Evolutionary conservation across 768 basidiomycete species (phyloP).

Genomic region (Tulasnella sp.): DNA sequence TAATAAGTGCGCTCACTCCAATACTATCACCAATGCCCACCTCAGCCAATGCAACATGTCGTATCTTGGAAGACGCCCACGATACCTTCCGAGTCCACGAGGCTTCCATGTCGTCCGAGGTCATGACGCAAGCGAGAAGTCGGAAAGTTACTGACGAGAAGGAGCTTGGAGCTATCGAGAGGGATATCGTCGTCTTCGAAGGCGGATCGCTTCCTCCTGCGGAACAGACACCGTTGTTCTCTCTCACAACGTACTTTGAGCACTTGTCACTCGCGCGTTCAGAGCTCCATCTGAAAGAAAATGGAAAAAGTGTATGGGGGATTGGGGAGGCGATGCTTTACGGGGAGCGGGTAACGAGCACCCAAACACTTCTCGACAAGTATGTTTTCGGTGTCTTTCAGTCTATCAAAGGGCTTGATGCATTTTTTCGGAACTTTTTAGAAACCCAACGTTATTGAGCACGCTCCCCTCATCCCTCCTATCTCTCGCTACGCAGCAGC

Average conservation of each 20-base stretch:
- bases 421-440: slow-evolving; percentile 28
- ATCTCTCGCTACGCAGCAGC: slow-evolving; percentile 78
- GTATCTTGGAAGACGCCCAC: slow-evolving; percentile 47
- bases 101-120: slow-evolving; percentile 25
- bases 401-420: not conserved
- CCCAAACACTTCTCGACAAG: slow-evolving; percentile 92
- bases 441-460: slow-evolving; percentile 64
- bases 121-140: slow-evolving; percentile 25
- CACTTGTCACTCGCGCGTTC: slow-evolving; percentile 29
- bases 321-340: slow-evolving; percentile 75
- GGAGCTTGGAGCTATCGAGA: slow-evolving; percentile 20
- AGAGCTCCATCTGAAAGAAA: slow-evolving; percentile 1
- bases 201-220: slow-evolving; percentile 18
- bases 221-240: slow-evolving; percentile 62
- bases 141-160: slow-evolving; percentile 7
- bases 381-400: slow-evolving; percentile 32
- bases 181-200: slow-evolving; percentile 24
- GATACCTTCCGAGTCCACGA: slow-evolving; percentile 59
- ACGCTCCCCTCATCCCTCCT: slow-evolving; percentile 63
- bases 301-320: slow-evolving; percentile 24
- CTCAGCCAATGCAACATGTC: not conserved
- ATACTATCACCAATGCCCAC: not conserved
- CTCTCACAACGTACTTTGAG: slow-evolving; percentile 48
- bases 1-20: slow-evolving; percentile 26
- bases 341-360: slow-evolving; percentile 83